A percentile compares a stretch with the other conserved stretches of the same genome.
phyloP scores from a whole-genome alignment of 2,329 filamentous ascomycete species.

The Ilyonectria sp. region DNA sequence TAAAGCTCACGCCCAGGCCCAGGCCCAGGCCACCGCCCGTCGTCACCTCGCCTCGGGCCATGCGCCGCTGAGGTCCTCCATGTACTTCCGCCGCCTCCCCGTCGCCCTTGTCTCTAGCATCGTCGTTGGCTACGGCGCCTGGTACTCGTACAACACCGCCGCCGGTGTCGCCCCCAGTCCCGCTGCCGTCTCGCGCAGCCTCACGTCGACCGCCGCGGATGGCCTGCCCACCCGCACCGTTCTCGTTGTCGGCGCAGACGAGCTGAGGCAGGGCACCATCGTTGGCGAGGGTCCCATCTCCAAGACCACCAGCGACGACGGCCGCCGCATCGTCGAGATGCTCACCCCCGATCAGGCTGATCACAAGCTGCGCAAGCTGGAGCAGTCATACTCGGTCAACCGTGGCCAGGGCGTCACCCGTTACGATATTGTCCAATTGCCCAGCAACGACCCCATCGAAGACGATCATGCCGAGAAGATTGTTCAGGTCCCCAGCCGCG shows the following conservation, averaged over 20 bases:
- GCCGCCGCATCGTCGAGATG: conserved; percentile 93
- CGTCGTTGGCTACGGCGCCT: conserved; percentile 80
- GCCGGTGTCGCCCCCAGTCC: conserved; percentile 52
- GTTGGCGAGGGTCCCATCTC: conserved; percentile 88
- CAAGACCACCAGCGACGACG: conserved; percentile 89
- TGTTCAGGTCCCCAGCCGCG: conserved; percentile 83
- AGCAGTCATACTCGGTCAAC: conserved; percentile 93
- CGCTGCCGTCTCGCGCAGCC: conserved; percentile 56
- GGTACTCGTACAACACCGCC: conserved; percentile 76
- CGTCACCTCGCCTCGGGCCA: conserved; percentile 41
- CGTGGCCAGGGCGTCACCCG: conserved; percentile 92
- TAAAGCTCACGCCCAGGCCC: conserved; percentile 39
- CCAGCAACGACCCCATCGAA: conserved; percentile 97
- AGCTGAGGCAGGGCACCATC: conserved; percentile 90
- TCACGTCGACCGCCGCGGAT: conserved; percentile 59
- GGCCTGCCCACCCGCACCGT: conserved; percentile 74
- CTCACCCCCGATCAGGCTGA: conserved; percentile 95
- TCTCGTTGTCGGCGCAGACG: conserved; percentile 89
- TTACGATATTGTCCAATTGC: conserved; percentile 94
- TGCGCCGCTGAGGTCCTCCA: conserved; percentile 75
- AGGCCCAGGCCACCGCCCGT: conserved; percentile 57
- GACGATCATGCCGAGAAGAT: conserved; percentile 99
- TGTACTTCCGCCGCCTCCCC: conserved; percentile 80
- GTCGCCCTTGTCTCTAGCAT: conserved; percentile 78
- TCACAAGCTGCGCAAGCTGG: conserved; percentile 87